Evolutionary conservation across 164 flowering plant species (phyloP).

Genomic region (Umbellularia californica): DNA sequence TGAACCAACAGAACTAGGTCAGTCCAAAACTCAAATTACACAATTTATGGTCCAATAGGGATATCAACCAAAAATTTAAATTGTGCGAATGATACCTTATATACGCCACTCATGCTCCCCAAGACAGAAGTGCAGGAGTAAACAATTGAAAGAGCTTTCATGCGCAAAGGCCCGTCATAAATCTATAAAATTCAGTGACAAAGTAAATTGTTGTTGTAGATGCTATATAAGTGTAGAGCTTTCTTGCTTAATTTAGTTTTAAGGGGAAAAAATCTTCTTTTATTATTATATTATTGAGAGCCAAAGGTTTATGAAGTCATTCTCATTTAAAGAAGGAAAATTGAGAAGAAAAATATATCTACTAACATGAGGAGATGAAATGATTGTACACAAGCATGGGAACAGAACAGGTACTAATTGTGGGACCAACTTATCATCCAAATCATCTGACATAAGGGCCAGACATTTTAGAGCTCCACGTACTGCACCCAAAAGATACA

Average conservation of each 20-base stretch:
- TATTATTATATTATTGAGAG: not conserved
- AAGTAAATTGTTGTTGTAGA: not conserved
- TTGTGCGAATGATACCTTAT: conserved; percentile 47
- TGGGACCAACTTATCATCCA: conserved; percentile 81
- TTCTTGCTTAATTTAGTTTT: not conserved
- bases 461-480: conserved; percentile 87
- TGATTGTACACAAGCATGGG: conserved; percentile 66
- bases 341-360: not conserved
- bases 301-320: not conserved
- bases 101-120: conserved; percentile 80
- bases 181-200: conserved; percentile 34
- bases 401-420: conserved; percentile 67
- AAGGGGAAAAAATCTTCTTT: no score
- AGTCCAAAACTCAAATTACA: conserved; percentile 9
- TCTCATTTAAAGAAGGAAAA: not conserved
- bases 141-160: conserved; percentile 74
- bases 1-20: conserved; percentile 28
- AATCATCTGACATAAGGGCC: conserved; percentile 74
- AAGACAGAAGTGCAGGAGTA: conserved; percentile 71
- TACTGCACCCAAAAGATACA: conserved; percentile 38
- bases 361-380: conserved; percentile 83
- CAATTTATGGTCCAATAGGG: not conserved
- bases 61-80: not conserved
- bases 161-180: conserved; percentile 60
- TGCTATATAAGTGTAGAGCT: not conserved